Evolutionary conservation across 495 filamentous ascomycete genomes (phyloP).

Genomic region (Diplogelasinospora grovesii): DNA sequence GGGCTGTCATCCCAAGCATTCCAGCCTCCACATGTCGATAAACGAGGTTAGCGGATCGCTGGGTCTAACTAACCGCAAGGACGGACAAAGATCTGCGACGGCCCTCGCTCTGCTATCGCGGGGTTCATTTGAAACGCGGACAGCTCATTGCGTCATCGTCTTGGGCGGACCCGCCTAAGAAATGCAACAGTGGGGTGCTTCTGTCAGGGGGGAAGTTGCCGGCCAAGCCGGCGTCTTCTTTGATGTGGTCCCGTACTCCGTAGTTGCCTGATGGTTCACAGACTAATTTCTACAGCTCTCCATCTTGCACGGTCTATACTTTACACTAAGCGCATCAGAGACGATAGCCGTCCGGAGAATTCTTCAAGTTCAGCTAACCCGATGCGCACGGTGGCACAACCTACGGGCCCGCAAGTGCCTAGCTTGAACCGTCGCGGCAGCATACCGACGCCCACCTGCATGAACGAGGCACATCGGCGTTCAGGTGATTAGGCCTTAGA

Average conservation of each 20-base stretch:
- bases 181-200: too few relatives aligned
- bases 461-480: constrained; percentile 15
- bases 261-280: too few relatives aligned
- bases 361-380: neutral
- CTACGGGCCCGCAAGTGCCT: constrained; percentile 1
- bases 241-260: too few relatives aligned
- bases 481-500: constrained; percentile 14
- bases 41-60: neutral
- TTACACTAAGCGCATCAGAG: too few relatives aligned
- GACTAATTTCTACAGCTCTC: too few relatives aligned
- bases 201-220: too few relatives aligned
- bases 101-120: constrained; percentile 1
- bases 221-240: too few relatives aligned
- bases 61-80: neutral
- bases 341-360: neutral
- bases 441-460: constrained; percentile 13
- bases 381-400: neutral
- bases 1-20: neutral
- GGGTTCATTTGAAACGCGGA: neutral
- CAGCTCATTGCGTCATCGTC: constrained; percentile 2
- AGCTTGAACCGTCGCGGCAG: neutral
- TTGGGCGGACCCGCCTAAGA: too few relatives aligned
- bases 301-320: too few relatives aligned
- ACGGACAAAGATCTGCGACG: neutral
- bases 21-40: neutral